Evolutionary conservation across 495 filamentous ascomycete species (phyloP), one percentile per base, ranked within the genome.

Genomic region (Trichoderma reesei): DNA sequence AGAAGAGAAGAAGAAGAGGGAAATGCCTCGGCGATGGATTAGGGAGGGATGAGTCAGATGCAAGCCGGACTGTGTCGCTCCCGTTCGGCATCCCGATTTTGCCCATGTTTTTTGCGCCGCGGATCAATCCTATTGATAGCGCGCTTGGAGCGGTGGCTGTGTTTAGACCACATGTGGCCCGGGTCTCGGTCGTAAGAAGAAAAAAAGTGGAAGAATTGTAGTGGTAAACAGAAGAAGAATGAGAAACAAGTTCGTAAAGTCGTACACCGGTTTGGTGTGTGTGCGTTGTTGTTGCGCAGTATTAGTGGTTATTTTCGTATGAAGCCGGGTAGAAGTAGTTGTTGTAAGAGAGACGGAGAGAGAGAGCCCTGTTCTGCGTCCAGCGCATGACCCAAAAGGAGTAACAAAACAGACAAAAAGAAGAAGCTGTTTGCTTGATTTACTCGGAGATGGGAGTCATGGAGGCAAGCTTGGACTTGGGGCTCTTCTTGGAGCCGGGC

Each of bases 401-500:
- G 44, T 20, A 26, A 6, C 26, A n/a, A n/a, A n/a, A n/a, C n/a
- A n/a, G n/a, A n/a, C n/a, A n/a, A n/a, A n/a, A n/a, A n/a, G n/a
- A n/a, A n/a, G n/a, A n/a, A n/a, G n/a, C n/a, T n/a, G n/a, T n/a
- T n/a, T n/a, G n/a, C 16, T 20, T 13, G 5, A 10, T 34, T 56
- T 56, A 65, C 72, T 81, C 79, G 71, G 74, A 68, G 71, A 81
- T 81, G 72, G 78, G 76, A 61, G 78, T 75, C 72, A 81, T 79
- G 68, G 76, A 74, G 65, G 68, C 70, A 54, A 72, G 70, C 75
- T 79, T 81, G 61, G 70, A 71, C 72, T 76, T 79, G 67, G 73
- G 68, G 66, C 69, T 73, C 67, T 71, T 72, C 63, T 71, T 71
- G 69, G 74, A 73, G 34, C 59, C n/a, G 36, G 18, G 13, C 10